Evolutionary conservation across 345 rosid species (phyloP).

Genomic region (Populus tremula): DNA sequence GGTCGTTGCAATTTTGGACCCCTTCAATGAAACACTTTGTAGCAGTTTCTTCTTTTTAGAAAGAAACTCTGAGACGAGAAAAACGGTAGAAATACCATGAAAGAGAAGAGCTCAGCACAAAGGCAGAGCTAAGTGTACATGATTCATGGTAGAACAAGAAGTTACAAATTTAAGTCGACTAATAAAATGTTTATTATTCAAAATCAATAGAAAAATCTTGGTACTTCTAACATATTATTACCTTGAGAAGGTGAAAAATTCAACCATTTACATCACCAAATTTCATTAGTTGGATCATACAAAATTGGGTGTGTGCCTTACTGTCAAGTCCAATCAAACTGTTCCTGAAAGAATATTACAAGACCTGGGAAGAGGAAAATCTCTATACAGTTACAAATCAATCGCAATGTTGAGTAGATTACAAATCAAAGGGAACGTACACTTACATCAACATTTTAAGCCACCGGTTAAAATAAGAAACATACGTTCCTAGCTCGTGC

Average conservation of each 20-base stretch:
- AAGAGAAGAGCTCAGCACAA: too few species aligned
- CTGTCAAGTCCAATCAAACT: background rate
- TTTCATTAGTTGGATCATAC: background rate
- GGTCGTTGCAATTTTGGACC: too few species aligned
- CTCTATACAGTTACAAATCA: conserved; percentile 26
- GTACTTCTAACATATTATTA: too few species aligned
- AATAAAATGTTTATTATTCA: too few species aligned
- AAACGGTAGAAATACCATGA: too few species aligned
- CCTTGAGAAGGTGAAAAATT: background rate
- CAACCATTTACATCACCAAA: conserved; percentile 4
- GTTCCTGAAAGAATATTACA: conserved; percentile 8
- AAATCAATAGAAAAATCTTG: too few species aligned
- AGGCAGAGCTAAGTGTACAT: too few species aligned
- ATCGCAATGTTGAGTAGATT: conserved; percentile 18
- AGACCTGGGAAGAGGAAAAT: conserved; percentile 10
- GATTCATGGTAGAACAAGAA: too few species aligned
- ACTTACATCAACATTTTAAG: conserved; percentile 22
- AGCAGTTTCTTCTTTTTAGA: too few species aligned
- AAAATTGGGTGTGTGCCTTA: background rate
- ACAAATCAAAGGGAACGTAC: conserved; percentile 15
- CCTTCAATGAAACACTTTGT: too few species aligned
- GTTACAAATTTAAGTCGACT: too few species aligned
- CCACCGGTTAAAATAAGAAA: conserved; percentile 39
- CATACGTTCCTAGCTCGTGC: conserved; percentile 45
- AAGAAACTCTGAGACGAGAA: too few species aligned